Percentiles rank a stretch among this genome's conserved stretches.
phyloP scores from a whole-genome alignment of 176 grass and related monocot genomes.

The Eleusine coracana region DNA sequence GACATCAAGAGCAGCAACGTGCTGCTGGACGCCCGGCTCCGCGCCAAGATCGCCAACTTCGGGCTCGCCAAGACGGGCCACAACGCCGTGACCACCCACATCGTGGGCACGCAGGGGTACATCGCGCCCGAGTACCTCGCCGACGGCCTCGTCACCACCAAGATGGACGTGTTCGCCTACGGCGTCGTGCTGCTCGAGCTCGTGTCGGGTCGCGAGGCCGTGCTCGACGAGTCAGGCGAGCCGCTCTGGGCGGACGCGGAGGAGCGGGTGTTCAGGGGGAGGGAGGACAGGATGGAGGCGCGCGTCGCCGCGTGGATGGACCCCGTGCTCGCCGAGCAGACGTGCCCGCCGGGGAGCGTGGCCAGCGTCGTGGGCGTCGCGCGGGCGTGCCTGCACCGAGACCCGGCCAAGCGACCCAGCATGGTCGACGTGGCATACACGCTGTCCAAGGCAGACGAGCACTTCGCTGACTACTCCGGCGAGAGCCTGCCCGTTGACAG shows the following conservation, averaged over 20 bases:
- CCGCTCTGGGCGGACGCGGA: slow-evolving; percentile 77
- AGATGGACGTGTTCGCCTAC: slow-evolving; percentile 96
- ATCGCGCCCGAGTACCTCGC: slow-evolving; percentile 92
- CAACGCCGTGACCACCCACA: slow-evolving; percentile 97
- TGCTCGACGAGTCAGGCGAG: slow-evolving; percentile 46
- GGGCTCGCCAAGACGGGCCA: slow-evolving; percentile 91
- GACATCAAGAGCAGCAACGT: slow-evolving; percentile 99
- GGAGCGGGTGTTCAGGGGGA: slow-evolving; percentile 51
- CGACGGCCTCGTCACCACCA: slow-evolving; percentile 92
- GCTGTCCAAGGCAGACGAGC: slow-evolving; percentile 83
- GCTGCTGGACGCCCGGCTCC: slow-evolving; percentile 69
- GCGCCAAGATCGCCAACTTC: slow-evolving; percentile 98
- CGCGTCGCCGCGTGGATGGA: slow-evolving; percentile 75
- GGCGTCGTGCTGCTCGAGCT: slow-evolving; percentile 94
- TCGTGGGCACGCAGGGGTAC: slow-evolving; percentile 94
- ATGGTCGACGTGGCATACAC: slow-evolving; percentile 94
- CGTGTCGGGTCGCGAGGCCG: slow-evolving; percentile 69
- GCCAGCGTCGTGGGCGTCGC: slow-evolving; percentile 66
- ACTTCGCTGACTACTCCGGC: slow-evolving; percentile 71
- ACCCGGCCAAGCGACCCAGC: slow-evolving; percentile 85
- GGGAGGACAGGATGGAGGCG: slow-evolving; percentile 45
- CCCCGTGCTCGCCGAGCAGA: slow-evolving; percentile 65
- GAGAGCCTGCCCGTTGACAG: slow-evolving; percentile 54
- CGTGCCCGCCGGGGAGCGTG: slow-evolving; percentile 70
- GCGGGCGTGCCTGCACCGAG: slow-evolving; percentile 68